A percentile compares a stretch with the other conserved stretches of the same genome.
These are phyloP conservation scores for Fusarium illudens DNA, from an alignment of 2,329 filamentous ascomycete genomes.

Conservation along the genomic window DNA sequence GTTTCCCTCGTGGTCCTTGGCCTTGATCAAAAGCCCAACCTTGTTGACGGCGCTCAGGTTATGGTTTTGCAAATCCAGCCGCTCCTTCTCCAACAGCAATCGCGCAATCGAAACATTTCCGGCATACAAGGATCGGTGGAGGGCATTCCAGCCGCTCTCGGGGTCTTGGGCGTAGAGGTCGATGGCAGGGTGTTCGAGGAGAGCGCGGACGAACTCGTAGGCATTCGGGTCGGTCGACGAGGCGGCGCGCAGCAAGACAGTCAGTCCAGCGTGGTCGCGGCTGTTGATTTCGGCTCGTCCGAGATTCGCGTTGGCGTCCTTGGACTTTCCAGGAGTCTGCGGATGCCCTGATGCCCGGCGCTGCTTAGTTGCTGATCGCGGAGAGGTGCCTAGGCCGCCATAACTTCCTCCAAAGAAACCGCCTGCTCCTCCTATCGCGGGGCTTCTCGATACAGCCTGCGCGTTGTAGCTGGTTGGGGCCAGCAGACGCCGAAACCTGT, in stretches of 20 bases:
- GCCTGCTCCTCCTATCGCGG: constrained; percentile 52
- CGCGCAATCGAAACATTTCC: constrained; percentile 90
- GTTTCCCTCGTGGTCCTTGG: constrained; percentile 94
- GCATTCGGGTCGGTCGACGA: constrained; percentile 77
- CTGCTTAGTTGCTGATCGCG: constrained; percentile 57
- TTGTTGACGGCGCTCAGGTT: constrained; percentile 67
- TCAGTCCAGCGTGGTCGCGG: constrained; percentile 82
- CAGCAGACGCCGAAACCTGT: constrained; percentile 89
- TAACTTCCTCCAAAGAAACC: constrained; percentile 50
- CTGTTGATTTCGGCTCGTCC: constrained; percentile 79
- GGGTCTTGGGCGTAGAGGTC: constrained; percentile 88
- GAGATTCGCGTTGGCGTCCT: constrained; percentile 54
- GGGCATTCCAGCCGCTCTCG: constrained; percentile 95
- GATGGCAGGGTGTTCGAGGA: constrained; percentile 82
- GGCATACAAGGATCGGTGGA: constrained; percentile 89
- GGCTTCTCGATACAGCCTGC: constrained; percentile 64
- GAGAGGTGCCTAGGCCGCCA: constrained; percentile 58
- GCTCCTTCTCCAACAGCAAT: constrained; percentile 80
- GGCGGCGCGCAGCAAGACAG: constrained; percentile 83
- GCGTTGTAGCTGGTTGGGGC: constrained; percentile 71
- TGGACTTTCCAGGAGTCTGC: constrained; percentile 53
- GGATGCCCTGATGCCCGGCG: constrained; percentile 63
- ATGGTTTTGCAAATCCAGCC: constrained; percentile 68
- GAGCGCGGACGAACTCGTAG: constrained; percentile 76
- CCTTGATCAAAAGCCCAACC: constrained; percentile 83